Evolutionary conservation across 305 asterid species (phyloP), one percentile per base, ranked within the genome.

Genomic region (Rubia peregrina): DNA sequence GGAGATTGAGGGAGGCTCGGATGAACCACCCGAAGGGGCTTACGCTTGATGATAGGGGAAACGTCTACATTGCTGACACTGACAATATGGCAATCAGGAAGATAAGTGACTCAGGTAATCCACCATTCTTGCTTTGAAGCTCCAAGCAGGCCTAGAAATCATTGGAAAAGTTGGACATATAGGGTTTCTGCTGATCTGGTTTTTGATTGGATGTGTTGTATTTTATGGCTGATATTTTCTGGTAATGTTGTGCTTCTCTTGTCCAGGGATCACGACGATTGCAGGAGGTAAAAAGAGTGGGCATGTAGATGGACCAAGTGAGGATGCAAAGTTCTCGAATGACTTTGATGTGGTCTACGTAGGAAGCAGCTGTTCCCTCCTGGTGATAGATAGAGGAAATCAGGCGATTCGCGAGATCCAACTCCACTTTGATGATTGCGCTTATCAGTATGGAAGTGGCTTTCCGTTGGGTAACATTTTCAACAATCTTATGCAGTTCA

Each of bases 291-390:
- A 91, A 78, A 85, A 85, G 72, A 84, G 80, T 48, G 93, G 96
- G 36, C 98, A 91, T 70, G 85, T 91, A 67, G 99, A 94, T 71
- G 99, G 99, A 68, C 96, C 97, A 11, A 91, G 98, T 72, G 96
- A 90, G 83, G 98, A 91, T 75, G 97, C 98, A 17, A 91, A 86
- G 73, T 88, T 95, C 75, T 95, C 98, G 0, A 87, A 85, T 72
- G 98, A 95, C 85, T 95, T 95, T 69, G 99, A 95, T 73, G 92
- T 95, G 74, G 89, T 95, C 2, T 95, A 89, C 73, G 83, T 87
- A 56, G 98, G 99, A 80, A 95, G 99, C 80, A 91, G 98, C 82
- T 95, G 99, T 76, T 95, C 99, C 41, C 98, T 95, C 71, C 97
- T 95, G 40, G 99, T 95, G 65, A 86, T 95, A 53, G 99, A 95